Evolutionary conservation across 495 filamentous ascomycete genomes (phyloP).

Genomic region (Penicillium tannophilum): DNA sequence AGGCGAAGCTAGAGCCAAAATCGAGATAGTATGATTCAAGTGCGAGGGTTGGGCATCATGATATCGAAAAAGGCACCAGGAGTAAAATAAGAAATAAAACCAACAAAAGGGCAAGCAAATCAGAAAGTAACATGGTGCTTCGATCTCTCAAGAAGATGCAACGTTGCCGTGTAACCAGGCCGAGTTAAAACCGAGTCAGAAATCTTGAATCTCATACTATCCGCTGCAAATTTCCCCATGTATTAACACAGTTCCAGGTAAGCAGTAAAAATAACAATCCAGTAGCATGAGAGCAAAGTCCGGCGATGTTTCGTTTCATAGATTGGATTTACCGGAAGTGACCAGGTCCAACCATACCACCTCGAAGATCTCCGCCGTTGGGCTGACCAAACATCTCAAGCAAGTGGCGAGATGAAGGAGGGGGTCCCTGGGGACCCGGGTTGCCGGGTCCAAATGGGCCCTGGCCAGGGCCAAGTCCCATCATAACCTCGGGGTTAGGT

Average conservation of each 20-base stretch:
- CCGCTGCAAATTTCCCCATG: background rate
- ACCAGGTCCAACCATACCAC: constrained; percentile 47
- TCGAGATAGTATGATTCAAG: constrained; percentile 13
- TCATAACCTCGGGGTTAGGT: constrained; percentile 45
- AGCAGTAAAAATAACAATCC: constrained; percentile 10
- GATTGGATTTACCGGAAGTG: constrained; percentile 13
- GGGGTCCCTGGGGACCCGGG: constrained; percentile 42
- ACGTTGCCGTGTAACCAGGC: constrained; percentile 8
- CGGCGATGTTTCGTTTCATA: background rate
- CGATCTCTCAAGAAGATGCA: constrained; percentile 6
- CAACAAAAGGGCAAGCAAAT: constrained; percentile 6
- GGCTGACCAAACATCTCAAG: constrained; percentile 51
- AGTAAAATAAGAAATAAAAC: constrained; percentile 7
- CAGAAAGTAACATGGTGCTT: constrained; percentile 6
- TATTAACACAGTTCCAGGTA: background rate
- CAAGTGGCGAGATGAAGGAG: constrained; percentile 47
- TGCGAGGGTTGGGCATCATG: constrained; percentile 18
- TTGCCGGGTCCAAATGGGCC: constrained; percentile 43
- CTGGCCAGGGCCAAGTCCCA: constrained; percentile 41
- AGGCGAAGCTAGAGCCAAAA: constrained; percentile 16
- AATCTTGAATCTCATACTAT: background rate
- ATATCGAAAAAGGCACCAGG: constrained; percentile 12
- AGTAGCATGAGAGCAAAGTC: constrained; percentile 2
- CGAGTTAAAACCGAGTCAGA: constrained; percentile 5
- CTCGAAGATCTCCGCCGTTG: constrained; percentile 38